These are phyloP conservation scores for Verticillium isaacii DNA, from an alignment of 2,329 filamentous ascomycete genomes.

Conservation along the genomic window DNA sequence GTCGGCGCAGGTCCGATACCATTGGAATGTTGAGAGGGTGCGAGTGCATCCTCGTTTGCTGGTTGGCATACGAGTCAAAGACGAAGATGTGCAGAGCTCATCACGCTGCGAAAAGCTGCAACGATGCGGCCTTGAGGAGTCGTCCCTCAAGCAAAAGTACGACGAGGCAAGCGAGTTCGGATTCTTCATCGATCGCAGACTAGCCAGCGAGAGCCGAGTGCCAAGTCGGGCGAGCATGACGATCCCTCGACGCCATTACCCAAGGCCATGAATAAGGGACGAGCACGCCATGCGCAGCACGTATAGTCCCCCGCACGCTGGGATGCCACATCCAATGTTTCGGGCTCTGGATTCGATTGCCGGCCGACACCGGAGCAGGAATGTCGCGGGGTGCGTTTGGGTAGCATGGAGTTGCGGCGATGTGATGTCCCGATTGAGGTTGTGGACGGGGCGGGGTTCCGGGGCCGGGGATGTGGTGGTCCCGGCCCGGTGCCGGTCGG, in stretches of 20 bases:
- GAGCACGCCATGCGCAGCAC: neutral
- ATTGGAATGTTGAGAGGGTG: no score
- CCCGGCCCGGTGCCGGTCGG: no score
- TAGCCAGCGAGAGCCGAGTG: neutral
- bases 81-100: no score
- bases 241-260: neutral
- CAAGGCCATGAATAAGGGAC: neutral
- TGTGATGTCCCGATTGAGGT: neutral
- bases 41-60: neutral
- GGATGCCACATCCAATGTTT: neutral
- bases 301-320: neutral
- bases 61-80: no score
- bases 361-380: neutral
- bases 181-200: neutral
- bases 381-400: neutral
- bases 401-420: neutral
- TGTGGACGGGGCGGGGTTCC: neutral
- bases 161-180: no score
- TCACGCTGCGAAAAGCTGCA: no score
- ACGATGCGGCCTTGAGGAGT: no score
- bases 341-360: neutral
- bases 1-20: neutral
- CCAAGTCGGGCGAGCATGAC: neutral
- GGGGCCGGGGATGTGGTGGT: neutral
- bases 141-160: no score